These are phyloP conservation scores for Sphagnurus paluster DNA, from an alignment of 1,284 basidiomycete species.

Conservation along the genomic window DNA sequence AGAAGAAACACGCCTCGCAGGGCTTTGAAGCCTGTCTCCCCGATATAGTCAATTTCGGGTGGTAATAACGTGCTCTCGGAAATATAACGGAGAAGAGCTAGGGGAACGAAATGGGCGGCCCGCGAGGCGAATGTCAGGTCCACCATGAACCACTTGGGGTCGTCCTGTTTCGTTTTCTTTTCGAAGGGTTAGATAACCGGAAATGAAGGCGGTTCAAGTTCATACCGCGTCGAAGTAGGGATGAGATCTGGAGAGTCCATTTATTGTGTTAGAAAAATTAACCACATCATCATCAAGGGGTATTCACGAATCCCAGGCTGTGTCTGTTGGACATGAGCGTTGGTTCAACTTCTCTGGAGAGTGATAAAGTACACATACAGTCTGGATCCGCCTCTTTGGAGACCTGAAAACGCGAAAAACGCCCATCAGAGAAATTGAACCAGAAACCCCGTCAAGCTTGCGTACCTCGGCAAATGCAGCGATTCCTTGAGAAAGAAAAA, in stretches of 20 bases:
- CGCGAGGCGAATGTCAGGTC: conserved; percentile 75
- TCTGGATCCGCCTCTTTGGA: conserved; percentile 88
- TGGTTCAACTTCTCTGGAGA: conserved; percentile 10
- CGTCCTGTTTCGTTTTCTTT: conserved; percentile 73
- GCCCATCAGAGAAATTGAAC: neutral
- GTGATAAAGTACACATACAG: conserved; percentile 53
- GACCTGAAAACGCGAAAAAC: conserved; percentile 48
- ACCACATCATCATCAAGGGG: conserved; percentile 3
- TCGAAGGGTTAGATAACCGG: neutral
- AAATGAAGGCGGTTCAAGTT: conserved; percentile 2
- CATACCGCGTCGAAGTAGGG: conserved; percentile 87
- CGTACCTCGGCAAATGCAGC: conserved; percentile 80
- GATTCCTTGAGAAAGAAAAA: conserved; percentile 62
- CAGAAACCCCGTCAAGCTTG: conserved; percentile 2
- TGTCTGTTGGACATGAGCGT: conserved; percentile 49
- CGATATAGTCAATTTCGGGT: conserved; percentile 64
- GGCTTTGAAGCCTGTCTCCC: conserved; percentile 54
- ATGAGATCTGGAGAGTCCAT: conserved; percentile 42
- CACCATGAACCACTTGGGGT: conserved; percentile 95
- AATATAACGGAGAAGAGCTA: conserved; percentile 74
- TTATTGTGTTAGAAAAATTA: conserved; percentile 5
- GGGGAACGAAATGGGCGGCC: conserved; percentile 74
- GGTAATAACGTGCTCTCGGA: conserved; percentile 46
- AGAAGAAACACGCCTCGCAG: conserved; percentile 53
- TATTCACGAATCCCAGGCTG: conserved; percentile 84